Conservation (phyloP, 768 basidiomycete species). For the Lepiota venenata region DNA sequence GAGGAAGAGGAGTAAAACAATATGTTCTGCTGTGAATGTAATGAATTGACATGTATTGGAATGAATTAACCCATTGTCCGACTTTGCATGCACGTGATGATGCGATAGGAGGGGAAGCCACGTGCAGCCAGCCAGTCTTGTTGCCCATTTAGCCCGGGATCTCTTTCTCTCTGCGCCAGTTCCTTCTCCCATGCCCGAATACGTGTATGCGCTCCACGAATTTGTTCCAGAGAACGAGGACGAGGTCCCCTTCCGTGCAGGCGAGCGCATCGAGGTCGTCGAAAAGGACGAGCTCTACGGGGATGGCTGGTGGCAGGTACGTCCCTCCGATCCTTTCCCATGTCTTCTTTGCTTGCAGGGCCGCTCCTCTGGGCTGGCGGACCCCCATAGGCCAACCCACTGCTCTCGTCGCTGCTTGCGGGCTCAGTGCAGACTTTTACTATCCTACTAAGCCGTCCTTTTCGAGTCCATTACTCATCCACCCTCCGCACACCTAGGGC, state of each 20-base stretch:
- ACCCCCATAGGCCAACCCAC: background rate
- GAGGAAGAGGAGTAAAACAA: background rate
- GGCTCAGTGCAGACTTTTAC: background rate
- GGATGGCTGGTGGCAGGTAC: conserved; percentile 94
- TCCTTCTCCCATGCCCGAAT: conserved; percentile 62
- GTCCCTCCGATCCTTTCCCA: conserved; percentile 18
- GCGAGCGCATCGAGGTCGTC: conserved; percentile 84
- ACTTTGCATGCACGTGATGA: too few species aligned
- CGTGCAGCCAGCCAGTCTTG: background rate
- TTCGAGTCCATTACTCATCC: too few species aligned
- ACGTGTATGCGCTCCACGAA: conserved; percentile 85
- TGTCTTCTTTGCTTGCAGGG: background rate
- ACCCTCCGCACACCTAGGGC: conserved; percentile 51
- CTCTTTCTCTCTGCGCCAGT: too few species aligned
- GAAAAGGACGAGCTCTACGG: conserved; percentile 92
- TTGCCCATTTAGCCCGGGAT: too few species aligned
- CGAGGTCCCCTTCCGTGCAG: conserved; percentile 81
- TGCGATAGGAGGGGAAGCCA: background rate
- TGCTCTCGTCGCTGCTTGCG: too few species aligned
- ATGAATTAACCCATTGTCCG: too few species aligned
- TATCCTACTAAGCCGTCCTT: too few species aligned
- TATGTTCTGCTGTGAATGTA: too few species aligned
- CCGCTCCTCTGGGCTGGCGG: background rate
- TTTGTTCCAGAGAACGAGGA: conserved; percentile 93
- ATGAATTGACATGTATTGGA: too few species aligned